Evolutionary conservation across 2,329 filamentous ascomycete genomes (phyloP).

Genomic region (Cladophialophora yegresii): DNA sequence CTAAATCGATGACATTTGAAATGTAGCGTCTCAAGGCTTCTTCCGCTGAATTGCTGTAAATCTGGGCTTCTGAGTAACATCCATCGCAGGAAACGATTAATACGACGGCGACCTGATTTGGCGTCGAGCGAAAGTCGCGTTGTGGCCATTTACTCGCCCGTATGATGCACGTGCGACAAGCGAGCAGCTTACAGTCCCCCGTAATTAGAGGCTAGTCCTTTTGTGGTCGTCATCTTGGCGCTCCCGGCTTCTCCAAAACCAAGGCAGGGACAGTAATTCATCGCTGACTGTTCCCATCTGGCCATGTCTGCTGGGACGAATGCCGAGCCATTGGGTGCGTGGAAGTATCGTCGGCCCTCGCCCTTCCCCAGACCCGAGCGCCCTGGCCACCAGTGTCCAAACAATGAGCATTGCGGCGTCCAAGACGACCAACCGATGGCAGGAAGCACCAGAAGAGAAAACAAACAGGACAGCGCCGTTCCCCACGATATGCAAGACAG

Average conservation of each 20-base stretch:
- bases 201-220: no score
- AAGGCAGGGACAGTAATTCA: slow-evolving; percentile 18
- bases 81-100: neutral
- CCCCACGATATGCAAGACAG: neutral
- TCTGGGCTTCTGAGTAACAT: neutral
- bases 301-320: neutral
- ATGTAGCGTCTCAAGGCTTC: neutral
- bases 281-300: slow-evolving; percentile 11
- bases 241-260: neutral
- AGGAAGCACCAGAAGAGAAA: neutral
- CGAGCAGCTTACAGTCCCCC: neutral
- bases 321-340: neutral
- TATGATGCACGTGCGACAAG: neutral
- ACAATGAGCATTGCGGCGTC: neutral
- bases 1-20: neutral
- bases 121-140: neutral
- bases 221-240: neutral
- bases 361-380: neutral
- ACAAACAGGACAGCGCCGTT: neutral
- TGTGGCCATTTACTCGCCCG: neutral
- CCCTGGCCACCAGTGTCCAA: neutral
- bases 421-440: neutral
- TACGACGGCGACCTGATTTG: neutral
- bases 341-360: neutral
- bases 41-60: neutral